Evolutionary conservation across 805 yeast genomes (phyloP), one percentile per base, ranked within the genome.

Genomic region (Ogataea angusta): DNA sequence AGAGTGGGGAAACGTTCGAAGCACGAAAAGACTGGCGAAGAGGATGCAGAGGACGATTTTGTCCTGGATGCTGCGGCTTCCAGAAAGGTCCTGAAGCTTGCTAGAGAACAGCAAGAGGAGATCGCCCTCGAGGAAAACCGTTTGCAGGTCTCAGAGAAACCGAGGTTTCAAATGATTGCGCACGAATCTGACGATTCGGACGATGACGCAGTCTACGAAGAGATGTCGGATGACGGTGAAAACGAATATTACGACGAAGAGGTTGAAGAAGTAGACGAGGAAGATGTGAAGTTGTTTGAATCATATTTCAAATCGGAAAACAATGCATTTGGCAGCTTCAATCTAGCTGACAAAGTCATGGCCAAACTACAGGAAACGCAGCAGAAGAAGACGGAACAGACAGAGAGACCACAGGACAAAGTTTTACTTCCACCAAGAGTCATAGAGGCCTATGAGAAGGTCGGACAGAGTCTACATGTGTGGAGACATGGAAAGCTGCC

Each of bases 401-500:
- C 38, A 19, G 63, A 60, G 52, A 71, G 68, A 62, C 78, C 73
- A 12, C 67, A 60, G 15, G 91, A 87, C 53, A 87, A 82, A 38
- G 96, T 91, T 4, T 73, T 85, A 52, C 72, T 93, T 44, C 99
- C 99, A 6, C 96, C 96, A 43, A 90, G 93, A 62, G 98, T 93
- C 41, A 89, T 93, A 55, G 89, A 85, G 49, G 98, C 96, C 1
- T 93, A 91, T 62, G 82, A 87, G 34, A 87, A 87, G 58, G 91
- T 93, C 33, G 98, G 98, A 7, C 81, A 80, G 51, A 81, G 91
- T 38, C 70, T 93, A 45, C 75, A 88, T 15, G 80, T 95, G 4
- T 93, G 95, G 78, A 84, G 90, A 28, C 95, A 93, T 56, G 99
- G 99, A 36, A 90, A 90, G 64, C 72, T 93, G 38, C 99, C 99